A percentile compares a stretch with the other conserved stretches of the same genome.
Evolutionary conservation across 2,329 filamentous ascomycete genomes (phyloP).

Genomic region (Penicillium aurantiogriseum): DNA sequence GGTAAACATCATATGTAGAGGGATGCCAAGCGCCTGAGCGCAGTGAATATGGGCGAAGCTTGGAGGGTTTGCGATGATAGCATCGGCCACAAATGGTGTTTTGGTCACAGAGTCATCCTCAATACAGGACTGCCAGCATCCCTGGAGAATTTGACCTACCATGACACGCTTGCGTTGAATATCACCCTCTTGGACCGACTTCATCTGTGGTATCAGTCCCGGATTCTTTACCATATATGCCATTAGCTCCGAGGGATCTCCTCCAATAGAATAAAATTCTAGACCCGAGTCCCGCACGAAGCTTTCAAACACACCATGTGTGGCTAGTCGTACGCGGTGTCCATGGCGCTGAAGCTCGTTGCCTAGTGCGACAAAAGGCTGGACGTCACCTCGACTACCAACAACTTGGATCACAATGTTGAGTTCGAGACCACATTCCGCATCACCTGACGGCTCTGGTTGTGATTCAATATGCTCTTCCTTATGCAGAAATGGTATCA

Average conservation of each 20-base stretch:
- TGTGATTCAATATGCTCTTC: constrained; percentile 1
- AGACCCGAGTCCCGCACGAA: constrained; percentile 52
- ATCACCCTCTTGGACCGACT: constrained; percentile 30
- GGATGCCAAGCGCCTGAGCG: constrained; percentile 48
- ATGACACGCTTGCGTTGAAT: constrained; percentile 21
- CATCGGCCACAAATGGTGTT: constrained; percentile 49
- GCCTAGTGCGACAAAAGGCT: constrained; percentile 59
- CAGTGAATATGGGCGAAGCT: constrained; percentile 51
- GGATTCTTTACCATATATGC: constrained; percentile 50
- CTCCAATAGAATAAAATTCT: constrained; percentile 56
- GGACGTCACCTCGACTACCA: constrained; percentile 57
- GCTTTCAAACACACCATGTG: constrained; percentile 52
- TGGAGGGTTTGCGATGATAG: constrained; percentile 53
- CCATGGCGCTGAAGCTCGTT: constrained; percentile 50
- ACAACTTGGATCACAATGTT: constrained; percentile 57
- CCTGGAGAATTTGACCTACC: constrained; percentile 34
- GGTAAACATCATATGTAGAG: constrained; percentile 50
- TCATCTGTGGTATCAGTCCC: constrained; percentile 34
- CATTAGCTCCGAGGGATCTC: constrained; percentile 52
- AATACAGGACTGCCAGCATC: constrained; percentile 35
- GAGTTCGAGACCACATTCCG: constrained; percentile 23
- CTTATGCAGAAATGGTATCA: constrained; percentile 13
- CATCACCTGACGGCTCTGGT: neutral
- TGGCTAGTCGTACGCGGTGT: constrained; percentile 57
- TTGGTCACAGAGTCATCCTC: constrained; percentile 17